Percentiles rank a stretch among this genome's conserved stretches.
phyloP scores from a whole-genome alignment of 345 rosid species.

The Ailanthus altissimus region DNA sequence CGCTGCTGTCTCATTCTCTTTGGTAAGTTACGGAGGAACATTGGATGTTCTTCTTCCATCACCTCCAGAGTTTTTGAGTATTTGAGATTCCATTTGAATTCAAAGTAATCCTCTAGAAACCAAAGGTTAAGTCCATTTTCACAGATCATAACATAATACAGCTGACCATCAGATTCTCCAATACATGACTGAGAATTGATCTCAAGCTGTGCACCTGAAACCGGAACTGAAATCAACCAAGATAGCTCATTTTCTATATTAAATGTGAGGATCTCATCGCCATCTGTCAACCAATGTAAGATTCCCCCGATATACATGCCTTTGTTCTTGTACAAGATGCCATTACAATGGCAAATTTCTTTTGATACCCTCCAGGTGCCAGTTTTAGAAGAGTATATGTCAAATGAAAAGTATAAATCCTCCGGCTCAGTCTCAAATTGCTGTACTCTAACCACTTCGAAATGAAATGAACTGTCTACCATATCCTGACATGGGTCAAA shows the following conservation, averaged over 20 bases:
- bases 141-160: slow-evolving; percentile 35
- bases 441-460: slow-evolving; percentile 34
- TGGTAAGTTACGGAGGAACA: slow-evolving; percentile 13
- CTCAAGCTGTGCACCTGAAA: slow-evolving; percentile 26
- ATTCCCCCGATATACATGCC: slow-evolving; percentile 35
- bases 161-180: slow-evolving; percentile 34
- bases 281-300: slow-evolving; percentile 45
- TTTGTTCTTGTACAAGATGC: slow-evolving; percentile 31
- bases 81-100: slow-evolving; percentile 39
- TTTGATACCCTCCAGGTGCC: slow-evolving; percentile 35
- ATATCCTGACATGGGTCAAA: slow-evolving; percentile 35
- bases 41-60: slow-evolving; percentile 38
- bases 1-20: slow-evolving; percentile 14
- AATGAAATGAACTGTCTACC: slow-evolving; percentile 20
- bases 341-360: slow-evolving; percentile 35
- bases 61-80: slow-evolving; percentile 24
- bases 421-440: slow-evolving; percentile 17
- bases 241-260: slow-evolving; percentile 34
- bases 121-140: slow-evolving; percentile 41
- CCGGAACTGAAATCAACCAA: slow-evolving; percentile 38
- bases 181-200: slow-evolving; percentile 37
- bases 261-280: slow-evolving; percentile 38
- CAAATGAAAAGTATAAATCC: slow-evolving; percentile 26
- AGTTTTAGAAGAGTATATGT: slow-evolving; percentile 32
- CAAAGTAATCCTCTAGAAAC: slow-evolving; percentile 45